Conservation (phyloP, 176 grass and related monocot species). For the Eleusine coracana region DNA sequence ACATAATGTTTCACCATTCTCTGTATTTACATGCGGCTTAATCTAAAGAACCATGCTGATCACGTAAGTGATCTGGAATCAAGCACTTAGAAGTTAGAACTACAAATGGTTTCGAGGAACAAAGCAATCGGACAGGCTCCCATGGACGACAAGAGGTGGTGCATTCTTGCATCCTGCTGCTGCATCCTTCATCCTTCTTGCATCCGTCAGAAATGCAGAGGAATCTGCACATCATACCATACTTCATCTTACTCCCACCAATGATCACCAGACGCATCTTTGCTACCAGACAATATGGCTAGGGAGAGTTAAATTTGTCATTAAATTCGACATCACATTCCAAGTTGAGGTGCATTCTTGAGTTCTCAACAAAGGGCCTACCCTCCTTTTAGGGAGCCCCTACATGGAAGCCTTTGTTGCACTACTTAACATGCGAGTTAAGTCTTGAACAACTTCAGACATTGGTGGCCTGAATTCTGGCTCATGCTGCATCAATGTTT, state of each 20-base stretch:
- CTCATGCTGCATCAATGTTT: conserved; percentile 45
- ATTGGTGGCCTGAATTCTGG: conserved; percentile 91
- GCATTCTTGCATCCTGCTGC: conserved; percentile 5
- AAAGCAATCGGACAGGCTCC: conserved; percentile 6
- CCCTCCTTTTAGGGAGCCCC: not conserved
- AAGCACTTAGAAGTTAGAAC: conserved; percentile 6
- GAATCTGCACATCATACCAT: conserved; percentile 26
- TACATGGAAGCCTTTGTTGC: conserved; percentile 58
- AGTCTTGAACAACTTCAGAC: conserved; percentile 90
- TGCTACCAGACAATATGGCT: conserved; percentile 16
- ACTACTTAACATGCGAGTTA: conserved; percentile 67
- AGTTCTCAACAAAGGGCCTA: not conserved
- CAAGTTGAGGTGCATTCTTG: not conserved
- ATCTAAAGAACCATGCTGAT: conserved; percentile 27
- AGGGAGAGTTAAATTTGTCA: conserved; percentile 3
- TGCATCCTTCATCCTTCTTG: not conserved
- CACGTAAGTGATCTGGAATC: conserved; percentile 37
- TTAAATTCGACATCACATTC: not conserved
- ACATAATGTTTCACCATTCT: not conserved
- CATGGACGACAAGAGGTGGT: not conserved
- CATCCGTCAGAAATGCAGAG: not conserved
- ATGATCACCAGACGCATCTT: conserved; percentile 24
- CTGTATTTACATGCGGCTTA: conserved; percentile 34
- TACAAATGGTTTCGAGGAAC: conserved; percentile 12
- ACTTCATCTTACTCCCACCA: conserved; percentile 16